Base-by-base conservation (phyloP, 495 filamentous ascomycete species). In the Elasticomyces elasticus region DNA sequence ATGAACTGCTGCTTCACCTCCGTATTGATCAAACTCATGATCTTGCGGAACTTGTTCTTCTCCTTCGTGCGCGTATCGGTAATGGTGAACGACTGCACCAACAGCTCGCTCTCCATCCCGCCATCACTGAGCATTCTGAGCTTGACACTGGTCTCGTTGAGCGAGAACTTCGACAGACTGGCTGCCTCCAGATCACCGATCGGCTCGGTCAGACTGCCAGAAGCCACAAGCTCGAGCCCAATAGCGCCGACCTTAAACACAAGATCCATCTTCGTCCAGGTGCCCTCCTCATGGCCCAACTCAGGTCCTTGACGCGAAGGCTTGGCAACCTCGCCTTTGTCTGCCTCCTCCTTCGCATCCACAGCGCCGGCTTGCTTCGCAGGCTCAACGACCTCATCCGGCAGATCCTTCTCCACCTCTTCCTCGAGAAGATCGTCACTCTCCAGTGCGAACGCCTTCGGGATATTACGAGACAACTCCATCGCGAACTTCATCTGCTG, bases 11-110 rank as follows among this genome's bases (percentile, higher is more conserved):
- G 92, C 64, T 94, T 86, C 10, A 92, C 89, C 48, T 85, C 84
- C 56, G 87, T 86, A 66, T 96, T 97, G 62, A 89, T 86, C 58
- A 94, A 81, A 22, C 91, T 90, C 92, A 98, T 97, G 69, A 97
- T 95, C 66, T 94, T 94, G 40, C 87, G 80, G 77, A 91, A 98
- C 67, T 95, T 95, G 69, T 95, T 97, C 7, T 82, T 87, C 56
- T 92, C 89, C 42, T 79, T 75, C 25, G 79, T 81, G 45, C 92
- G 82, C 57, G 85, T 96, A 64, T 98, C 92, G 43, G 83, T 80
- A 59, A 97, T 95, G 0, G 90, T 94, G 66, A 98, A 94, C 0
- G 92, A 92, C 55, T 95, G 85, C 24, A 97, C 87, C 45, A 95
- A 72, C 23, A 98, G 78, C 67, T 98, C 94, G 1, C 91, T 90